phyloP scores from a whole-genome alignment of 148 eudicot species.

The Vaccinium macrocarpon region DNA sequence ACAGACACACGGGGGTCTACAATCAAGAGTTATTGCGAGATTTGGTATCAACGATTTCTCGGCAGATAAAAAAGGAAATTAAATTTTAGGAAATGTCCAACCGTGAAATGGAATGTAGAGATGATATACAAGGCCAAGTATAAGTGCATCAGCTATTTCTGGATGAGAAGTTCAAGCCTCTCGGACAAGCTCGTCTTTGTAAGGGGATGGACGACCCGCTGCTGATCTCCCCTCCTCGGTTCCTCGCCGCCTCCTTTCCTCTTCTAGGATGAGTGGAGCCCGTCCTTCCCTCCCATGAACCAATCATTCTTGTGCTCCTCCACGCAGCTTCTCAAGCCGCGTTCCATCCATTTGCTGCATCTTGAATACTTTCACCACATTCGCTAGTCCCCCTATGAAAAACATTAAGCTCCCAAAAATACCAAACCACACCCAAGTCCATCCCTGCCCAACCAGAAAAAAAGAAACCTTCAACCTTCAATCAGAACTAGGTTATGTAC shows the following conservation, averaged over 20 bases:
- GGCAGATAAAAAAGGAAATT: not conserved
- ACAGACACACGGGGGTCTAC: not conserved
- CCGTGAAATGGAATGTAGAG: not conserved
- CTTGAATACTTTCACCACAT: slow-evolving; percentile 78
- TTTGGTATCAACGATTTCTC: not conserved
- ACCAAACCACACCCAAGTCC: slow-evolving; percentile 66
- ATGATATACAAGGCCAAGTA: not conserved
- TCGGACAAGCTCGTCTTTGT: slow-evolving; percentile 68
- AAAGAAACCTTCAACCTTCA: not conserved
- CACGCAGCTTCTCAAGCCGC: slow-evolving; percentile 78
- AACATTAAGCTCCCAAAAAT: slow-evolving; percentile 61
- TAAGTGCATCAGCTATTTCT: not conserved
- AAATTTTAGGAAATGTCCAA: not conserved
- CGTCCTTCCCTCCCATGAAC: slow-evolving; percentile 55
- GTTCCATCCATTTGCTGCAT: slow-evolving; percentile 62
- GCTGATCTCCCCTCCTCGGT: slow-evolving; percentile 4
- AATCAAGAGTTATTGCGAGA: not conserved
- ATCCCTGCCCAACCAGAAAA: slow-evolving; percentile 39
- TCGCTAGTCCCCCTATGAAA: slow-evolving; percentile 69
- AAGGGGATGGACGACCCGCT: slow-evolving; percentile 35
- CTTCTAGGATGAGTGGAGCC: slow-evolving; percentile 43
- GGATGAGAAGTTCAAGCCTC: slow-evolving; percentile 24
- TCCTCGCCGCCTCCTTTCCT: slow-evolving; percentile 24
- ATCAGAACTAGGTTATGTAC: not conserved
- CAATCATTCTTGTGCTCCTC: slow-evolving; percentile 81